Conservation (phyloP, 192 early-diverging fungal species). For the Linnemannia schmuckeri region DNA sequence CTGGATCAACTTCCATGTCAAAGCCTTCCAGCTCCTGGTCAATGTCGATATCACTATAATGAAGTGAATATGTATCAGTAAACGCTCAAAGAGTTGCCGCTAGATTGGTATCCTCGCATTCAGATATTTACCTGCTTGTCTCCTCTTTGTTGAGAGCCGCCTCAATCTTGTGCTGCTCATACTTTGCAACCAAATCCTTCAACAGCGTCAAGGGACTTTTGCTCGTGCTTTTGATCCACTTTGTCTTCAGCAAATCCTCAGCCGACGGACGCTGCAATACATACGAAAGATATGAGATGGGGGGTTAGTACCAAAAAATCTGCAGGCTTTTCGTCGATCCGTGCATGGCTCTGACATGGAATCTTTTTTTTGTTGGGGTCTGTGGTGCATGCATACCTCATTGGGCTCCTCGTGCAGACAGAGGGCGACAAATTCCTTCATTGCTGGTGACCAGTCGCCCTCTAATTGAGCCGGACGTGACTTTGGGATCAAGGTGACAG, state of each 20-base stretch:
- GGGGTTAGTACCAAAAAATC: constrained; percentile 3
- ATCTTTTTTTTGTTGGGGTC: neutral
- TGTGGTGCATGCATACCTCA: constrained; percentile 62
- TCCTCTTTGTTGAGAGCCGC: constrained; percentile 41
- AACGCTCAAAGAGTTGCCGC: constrained; percentile 16
- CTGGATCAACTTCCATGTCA: constrained; percentile 60
- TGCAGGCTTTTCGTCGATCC: neutral
- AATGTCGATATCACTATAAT: constrained; percentile 48
- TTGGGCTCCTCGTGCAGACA: constrained; percentile 92
- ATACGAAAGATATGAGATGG: neutral
- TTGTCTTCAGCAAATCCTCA: constrained; percentile 86
- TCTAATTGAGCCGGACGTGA: constrained; percentile 84
- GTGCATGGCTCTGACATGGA: neutral
- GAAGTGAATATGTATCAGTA: constrained; percentile 6
- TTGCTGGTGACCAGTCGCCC: constrained; percentile 79
- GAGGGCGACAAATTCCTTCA: constrained; percentile 90
- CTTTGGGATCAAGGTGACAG: constrained; percentile 89
- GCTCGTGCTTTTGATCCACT: constrained; percentile 76
- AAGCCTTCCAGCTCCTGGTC: constrained; percentile 61
- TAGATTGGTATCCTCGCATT: neutral
- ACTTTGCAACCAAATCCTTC: constrained; percentile 73
- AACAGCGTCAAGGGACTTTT: constrained; percentile 67
- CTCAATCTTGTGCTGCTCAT: constrained; percentile 71
- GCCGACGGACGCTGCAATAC: constrained; percentile 81
- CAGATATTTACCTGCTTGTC: constrained; percentile 32